A percentile compares a stretch with the other conserved stretches of the same genome.
Conservation (phyloP, 305 asterid genomes). For the Euphrasia arctica region DNA sequence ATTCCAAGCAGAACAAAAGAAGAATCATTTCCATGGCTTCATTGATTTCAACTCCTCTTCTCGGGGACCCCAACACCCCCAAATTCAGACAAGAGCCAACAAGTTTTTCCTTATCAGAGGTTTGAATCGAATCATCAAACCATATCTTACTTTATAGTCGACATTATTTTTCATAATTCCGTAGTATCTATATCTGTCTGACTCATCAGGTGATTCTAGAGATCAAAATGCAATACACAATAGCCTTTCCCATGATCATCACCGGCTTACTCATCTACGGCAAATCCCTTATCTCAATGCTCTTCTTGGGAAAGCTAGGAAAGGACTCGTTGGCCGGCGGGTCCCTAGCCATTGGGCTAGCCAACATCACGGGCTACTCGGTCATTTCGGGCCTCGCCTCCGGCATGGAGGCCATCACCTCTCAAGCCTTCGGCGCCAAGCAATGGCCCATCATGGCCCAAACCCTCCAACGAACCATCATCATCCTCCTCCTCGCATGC, state of each 20-base stretch:
- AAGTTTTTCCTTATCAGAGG: constrained; percentile 35
- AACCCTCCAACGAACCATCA: constrained; percentile 47
- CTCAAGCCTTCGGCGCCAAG: constrained; percentile 69
- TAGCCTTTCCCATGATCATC: constrained; percentile 65
- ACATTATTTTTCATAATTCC: neutral
- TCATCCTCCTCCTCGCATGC: constrained; percentile 41
- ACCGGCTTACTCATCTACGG: constrained; percentile 55
- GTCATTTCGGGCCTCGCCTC: constrained; percentile 55
- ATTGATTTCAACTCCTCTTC: constrained; percentile 31
- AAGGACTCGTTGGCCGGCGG: constrained; percentile 68
- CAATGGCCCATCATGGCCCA: constrained; percentile 49
- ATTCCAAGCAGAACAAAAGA: too few relatives aligned
- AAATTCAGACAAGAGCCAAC: constrained; percentile 27
- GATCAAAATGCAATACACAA: constrained; percentile 48
- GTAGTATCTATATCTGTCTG: neutral
- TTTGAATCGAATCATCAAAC: constrained; percentile 8
- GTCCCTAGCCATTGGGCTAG: constrained; percentile 56
- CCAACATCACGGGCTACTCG: constrained; percentile 66
- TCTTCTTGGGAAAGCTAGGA: constrained; percentile 57
- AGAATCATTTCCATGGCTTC: constrained; percentile 30
- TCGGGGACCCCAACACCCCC: constrained; percentile 20
- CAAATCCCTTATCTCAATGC: constrained; percentile 63
- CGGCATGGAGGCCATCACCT: constrained; percentile 66
- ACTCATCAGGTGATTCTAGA: constrained; percentile 50
- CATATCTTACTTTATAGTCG: neutral